Conservation (phyloP, 2,329 filamentous ascomycete species). For the Raffaelea arxii region DNA sequence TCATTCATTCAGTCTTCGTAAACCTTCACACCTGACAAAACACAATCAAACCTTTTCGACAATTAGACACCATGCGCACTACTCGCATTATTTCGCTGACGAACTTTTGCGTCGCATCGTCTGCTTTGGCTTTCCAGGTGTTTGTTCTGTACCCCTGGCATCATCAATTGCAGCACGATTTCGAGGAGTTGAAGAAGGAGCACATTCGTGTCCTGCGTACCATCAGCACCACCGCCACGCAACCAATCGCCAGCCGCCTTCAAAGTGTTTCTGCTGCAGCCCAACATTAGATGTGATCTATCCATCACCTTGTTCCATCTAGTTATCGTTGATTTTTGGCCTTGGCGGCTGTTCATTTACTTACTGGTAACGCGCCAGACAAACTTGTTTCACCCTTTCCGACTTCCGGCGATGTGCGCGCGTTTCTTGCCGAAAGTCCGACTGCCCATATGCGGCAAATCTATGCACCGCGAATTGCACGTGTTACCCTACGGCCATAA, state of each 20-base stretch:
- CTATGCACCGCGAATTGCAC: too few relatives aligned
- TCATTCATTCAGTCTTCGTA: too few relatives aligned
- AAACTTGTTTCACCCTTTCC: background rate
- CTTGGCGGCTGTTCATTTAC: background rate
- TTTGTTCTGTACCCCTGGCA: constrained; percentile 65
- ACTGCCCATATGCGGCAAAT: too few relatives aligned
- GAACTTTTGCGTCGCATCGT: constrained; percentile 57
- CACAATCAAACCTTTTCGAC: too few relatives aligned
- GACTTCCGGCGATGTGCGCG: background rate
- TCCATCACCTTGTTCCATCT: background rate
- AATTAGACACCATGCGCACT: constrained; percentile 20
- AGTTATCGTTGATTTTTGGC: background rate
- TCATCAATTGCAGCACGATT: constrained; percentile 52
- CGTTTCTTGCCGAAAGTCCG: background rate
- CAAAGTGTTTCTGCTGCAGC: background rate
- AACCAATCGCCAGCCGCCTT: background rate
- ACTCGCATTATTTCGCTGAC: constrained; percentile 45
- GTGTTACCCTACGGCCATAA: too few relatives aligned
- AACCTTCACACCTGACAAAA: too few relatives aligned
- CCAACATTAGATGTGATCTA: background rate
- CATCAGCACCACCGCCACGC: constrained; percentile 1
- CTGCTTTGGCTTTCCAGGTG: constrained; percentile 57
- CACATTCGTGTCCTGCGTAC: constrained; percentile 34
- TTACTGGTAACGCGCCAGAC: background rate
- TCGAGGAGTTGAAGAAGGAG: constrained; percentile 48